Evolutionary conservation across 768 basidiomycete genomes (phyloP), one percentile per base, ranked within the genome.

Genomic region (Lactarius akahatsu): DNA sequence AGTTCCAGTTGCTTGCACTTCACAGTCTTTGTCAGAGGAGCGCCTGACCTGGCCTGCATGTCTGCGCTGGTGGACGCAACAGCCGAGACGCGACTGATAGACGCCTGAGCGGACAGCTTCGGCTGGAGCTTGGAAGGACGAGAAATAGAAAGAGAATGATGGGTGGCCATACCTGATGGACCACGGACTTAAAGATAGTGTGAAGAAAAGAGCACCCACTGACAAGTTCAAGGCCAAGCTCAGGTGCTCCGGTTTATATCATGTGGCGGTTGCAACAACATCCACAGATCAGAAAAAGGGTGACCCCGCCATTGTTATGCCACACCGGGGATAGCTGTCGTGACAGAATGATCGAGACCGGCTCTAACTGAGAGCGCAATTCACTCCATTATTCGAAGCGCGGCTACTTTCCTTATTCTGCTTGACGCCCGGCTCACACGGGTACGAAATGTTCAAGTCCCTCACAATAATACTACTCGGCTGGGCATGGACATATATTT

Each of bases 401-500:
- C 38, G 38, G 15, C 50, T 3, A n/a, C 20, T 3, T 47, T 38
- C 36, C 59, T 58, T 16, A 36, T 45, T 50, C 16, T 26, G 54
- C 28, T 40, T 45, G 26, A 54, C 15, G 18, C 34, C 15, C 11
- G 45, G 57, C 38, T 62, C 57, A 32, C 36, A 62, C 43, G 18
- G 10, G 34, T 32, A 38, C 18, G 13, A 40, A 54, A 30, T 23
- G 60, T 57, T 28, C 40, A 8, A 16, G 40, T 45, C 52, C 36
- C 50, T 52, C 45, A 52, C 34, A 58, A 59, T 47, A 26, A 38
- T 65, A 62, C 57, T 65, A 62, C 50, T 28, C 47, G 61, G 64
- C 59, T 66, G 61, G 55, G 68, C 71, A 73, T 75, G 64, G 57
- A 57, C 72, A 74, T 75, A 71, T 73, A 74, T 75, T 75, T 74